Conservation (phyloP, 2,329 filamentous ascomycete species). For the Podosphaera fusca region DNA sequence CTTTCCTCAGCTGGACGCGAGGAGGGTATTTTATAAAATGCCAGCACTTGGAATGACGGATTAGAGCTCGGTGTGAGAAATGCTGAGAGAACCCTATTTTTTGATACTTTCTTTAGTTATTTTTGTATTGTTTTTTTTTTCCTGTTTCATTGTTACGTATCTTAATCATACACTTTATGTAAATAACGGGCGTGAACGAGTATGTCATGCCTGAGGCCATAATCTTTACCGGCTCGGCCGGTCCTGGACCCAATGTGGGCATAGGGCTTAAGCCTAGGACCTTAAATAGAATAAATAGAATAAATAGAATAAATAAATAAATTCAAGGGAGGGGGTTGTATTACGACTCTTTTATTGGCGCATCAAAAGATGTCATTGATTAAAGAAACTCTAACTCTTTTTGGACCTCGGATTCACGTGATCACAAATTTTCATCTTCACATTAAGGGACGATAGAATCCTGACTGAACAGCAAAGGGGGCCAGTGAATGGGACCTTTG, state of each 20-base stretch:
- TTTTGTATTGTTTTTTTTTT: neutral
- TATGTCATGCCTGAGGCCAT: neutral
- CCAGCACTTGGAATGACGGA: neutral
- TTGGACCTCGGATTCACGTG: too few relatives aligned
- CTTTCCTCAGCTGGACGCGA: neutral
- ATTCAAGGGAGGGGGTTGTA: too few relatives aligned
- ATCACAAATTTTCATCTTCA: too few relatives aligned
- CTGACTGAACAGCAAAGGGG: too few relatives aligned
- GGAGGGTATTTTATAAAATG: neutral
- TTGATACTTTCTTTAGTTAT: neutral
- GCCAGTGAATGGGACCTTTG: too few relatives aligned
- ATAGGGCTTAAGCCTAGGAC: neutral
- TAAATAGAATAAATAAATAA: too few relatives aligned
- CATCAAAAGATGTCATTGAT: too few relatives aligned
- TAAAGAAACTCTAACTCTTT: too few relatives aligned
- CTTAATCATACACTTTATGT: neutral
- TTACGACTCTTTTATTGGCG: too few relatives aligned
- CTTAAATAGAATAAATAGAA: neutral
- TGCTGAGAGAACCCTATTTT: neutral
- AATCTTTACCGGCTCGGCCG: neutral
- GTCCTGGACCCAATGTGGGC: neutral
- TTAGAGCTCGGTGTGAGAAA: neutral
- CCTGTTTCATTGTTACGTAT: neutral
- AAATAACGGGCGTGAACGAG: neutral
- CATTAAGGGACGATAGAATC: too few relatives aligned